These are phyloP conservation scores for Tetracladium setigerum DNA, from an alignment of 495 filamentous ascomycete genomes.

Conservation along the genomic window DNA sequence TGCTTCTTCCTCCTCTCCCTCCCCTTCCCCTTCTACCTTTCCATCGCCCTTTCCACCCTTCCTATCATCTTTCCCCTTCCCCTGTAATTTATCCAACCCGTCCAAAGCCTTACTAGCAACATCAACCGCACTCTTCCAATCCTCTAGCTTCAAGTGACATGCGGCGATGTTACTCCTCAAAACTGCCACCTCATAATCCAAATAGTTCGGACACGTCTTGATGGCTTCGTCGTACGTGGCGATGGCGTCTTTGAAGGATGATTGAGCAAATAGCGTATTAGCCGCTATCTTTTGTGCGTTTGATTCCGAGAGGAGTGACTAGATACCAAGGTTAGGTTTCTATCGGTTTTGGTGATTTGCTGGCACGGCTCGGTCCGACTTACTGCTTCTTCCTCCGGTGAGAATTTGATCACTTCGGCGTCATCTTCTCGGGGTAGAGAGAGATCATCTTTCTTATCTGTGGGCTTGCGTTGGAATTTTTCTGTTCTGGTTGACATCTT, in stretches of 20 bases:
- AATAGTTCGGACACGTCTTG: slow-evolving; percentile 73
- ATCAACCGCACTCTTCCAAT: slow-evolving; percentile 79
- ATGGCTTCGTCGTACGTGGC: slow-evolving; percentile 82
- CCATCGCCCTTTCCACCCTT: slow-evolving; percentile 40
- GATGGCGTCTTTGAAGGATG: slow-evolving; percentile 77
- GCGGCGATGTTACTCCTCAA: slow-evolving; percentile 82
- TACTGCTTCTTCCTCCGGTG: slow-evolving; percentile 74
- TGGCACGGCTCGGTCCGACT: slow-evolving; percentile 3
- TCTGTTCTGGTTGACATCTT: slow-evolving; percentile 25
- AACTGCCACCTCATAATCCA: slow-evolving; percentile 85
- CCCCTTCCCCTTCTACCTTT: too few species aligned
- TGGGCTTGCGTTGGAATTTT: slow-evolving; percentile 17
- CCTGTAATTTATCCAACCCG: slow-evolving; percentile 50
- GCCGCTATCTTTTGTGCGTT: slow-evolving; percentile 68
- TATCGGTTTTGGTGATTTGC: background rate
- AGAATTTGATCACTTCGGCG: slow-evolving; percentile 39
- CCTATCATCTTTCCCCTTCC: slow-evolving; percentile 13
- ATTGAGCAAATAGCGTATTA: slow-evolving; percentile 66
- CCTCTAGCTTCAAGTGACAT: slow-evolving; percentile 79
- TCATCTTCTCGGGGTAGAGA: slow-evolving; percentile 1
- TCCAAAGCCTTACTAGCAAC: slow-evolving; percentile 68
- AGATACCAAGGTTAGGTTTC: slow-evolving; percentile 6
- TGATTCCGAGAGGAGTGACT: slow-evolving; percentile 66
- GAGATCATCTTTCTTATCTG: background rate
- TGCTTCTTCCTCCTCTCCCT: slow-evolving; percentile 51